Evolutionary conservation across 208 protist species (phyloP).

Genomic region (Acanthamoeba rhysodes): DNA sequence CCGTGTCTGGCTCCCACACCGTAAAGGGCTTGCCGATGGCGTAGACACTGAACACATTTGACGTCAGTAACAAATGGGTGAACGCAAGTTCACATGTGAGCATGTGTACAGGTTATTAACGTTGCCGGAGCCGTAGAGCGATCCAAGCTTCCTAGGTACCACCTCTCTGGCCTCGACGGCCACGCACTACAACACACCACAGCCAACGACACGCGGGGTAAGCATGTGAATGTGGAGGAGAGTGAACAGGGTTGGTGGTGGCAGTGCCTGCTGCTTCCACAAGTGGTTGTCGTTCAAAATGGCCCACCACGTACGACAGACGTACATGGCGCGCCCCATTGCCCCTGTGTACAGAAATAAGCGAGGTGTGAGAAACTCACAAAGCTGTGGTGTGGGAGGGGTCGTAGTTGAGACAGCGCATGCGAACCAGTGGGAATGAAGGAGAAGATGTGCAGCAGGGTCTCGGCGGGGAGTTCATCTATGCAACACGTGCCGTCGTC

Average conservation of each 20-base stretch:
- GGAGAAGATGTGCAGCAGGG: slow-evolving; percentile 30
- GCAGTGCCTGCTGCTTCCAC: background rate
- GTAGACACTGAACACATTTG: background rate
- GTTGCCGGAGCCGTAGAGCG: no score
- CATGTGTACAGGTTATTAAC: no score
- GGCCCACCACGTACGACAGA: slow-evolving; percentile 8
- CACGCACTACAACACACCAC: background rate
- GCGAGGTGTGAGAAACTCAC: no score
- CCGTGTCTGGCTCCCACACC: background rate
- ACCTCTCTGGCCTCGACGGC: slow-evolving; percentile 1
- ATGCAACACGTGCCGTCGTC: slow-evolving; percentile 35
- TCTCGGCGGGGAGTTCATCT: slow-evolving; percentile 27
- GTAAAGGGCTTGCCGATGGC: background rate
- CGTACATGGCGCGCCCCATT: background rate
- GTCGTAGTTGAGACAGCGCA: background rate
- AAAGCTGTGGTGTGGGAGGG: background rate
- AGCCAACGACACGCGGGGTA: no score
- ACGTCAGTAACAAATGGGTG: no score
- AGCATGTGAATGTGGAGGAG: background rate
- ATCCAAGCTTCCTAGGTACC: no score
- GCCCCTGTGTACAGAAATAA: background rate
- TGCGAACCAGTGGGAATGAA: background rate
- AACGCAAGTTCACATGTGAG: no score
- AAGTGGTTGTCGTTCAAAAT: slow-evolving; percentile 8
- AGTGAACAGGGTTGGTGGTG: background rate